A percentile compares a stretch with the other conserved stretches of the same genome.
Evolutionary conservation across 257 asterid species (phyloP).

Genomic region (Nicotiana tabacum): DNA sequence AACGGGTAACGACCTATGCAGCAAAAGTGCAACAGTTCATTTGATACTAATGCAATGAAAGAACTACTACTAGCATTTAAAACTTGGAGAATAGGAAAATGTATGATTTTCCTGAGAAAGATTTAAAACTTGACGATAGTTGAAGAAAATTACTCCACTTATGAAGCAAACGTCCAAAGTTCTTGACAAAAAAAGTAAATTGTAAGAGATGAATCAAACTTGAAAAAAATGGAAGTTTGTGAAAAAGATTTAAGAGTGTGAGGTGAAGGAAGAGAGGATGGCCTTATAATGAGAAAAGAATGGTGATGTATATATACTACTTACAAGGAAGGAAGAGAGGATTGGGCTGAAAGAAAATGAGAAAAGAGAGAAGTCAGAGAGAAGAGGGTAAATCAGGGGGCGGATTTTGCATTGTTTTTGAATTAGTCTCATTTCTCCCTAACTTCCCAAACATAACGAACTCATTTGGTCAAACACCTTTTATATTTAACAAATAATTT

Average conservation of each 20-base stretch:
- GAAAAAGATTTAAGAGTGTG: background rate
- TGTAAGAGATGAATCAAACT: too few species aligned
- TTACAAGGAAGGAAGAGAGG: background rate
- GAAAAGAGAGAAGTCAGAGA: background rate
- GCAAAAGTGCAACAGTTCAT: background rate
- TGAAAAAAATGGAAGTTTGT: background rate
- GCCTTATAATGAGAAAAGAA: background rate
- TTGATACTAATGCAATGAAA: background rate
- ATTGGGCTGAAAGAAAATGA: background rate
- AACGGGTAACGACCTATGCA: background rate
- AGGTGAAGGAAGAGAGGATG: background rate
- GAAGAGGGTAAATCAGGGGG: constrained; percentile 3
- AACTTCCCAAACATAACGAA: background rate
- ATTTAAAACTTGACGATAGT: too few species aligned
- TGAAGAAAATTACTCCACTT: background rate
- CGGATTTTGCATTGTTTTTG: constrained; percentile 13
- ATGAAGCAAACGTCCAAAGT: background rate
- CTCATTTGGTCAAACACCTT: background rate
- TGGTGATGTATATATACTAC: background rate
- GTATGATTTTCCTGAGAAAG: background rate
- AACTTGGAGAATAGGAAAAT: background rate
- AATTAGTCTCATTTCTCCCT: background rate
- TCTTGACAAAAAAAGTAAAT: background rate
- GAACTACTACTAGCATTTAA: too few species aligned
- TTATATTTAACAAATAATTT: background rate